phyloP scores from a whole-genome alignment of 1,284 basidiomycete genomes.

The Trichosporon inkin region DNA sequence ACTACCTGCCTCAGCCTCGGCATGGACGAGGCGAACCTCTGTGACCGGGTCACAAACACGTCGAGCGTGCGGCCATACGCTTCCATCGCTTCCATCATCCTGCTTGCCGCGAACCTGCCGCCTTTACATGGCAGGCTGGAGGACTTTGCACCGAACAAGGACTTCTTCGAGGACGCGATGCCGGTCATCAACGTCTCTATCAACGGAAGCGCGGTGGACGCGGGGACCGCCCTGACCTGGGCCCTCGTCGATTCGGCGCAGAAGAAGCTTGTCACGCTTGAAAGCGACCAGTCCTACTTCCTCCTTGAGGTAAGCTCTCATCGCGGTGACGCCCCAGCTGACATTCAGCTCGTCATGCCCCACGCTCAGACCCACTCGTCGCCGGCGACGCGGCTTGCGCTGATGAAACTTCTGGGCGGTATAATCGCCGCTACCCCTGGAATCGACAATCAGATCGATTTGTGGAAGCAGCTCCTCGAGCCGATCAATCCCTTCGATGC shows the following conservation, averaged over 20 bases:
- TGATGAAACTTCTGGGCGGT: constrained; percentile 36
- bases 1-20: constrained; percentile 10
- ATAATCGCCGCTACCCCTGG: constrained; percentile 21
- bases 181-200: constrained; percentile 26
- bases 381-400: constrained; percentile 28
- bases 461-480: constrained; percentile 40
- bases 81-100: constrained; percentile 30
- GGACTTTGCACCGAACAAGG: constrained; percentile 10
- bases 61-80: constrained; percentile 25
- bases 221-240: constrained; percentile 27
- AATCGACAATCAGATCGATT: constrained; percentile 25
- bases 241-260: constrained; percentile 15
- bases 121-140: not conserved
- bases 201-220: constrained; percentile 28
- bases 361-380: constrained; percentile 30
- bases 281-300: constrained; percentile 31
- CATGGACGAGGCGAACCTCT: constrained; percentile 22
- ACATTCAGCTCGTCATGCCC: constrained; percentile 31
- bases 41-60: constrained; percentile 23
- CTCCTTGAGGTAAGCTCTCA: constrained; percentile 33
- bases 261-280: constrained; percentile 13
- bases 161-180: constrained; percentile 30
- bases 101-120: constrained; percentile 25
- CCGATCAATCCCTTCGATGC: constrained; percentile 40
- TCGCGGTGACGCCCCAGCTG: not conserved